Percentiles rank a stretch among this genome's conserved stretches.
phyloP scores from a whole-genome alignment of 2,329 filamentous ascomycete genomes.

The Colletotrichum tanaceti region DNA sequence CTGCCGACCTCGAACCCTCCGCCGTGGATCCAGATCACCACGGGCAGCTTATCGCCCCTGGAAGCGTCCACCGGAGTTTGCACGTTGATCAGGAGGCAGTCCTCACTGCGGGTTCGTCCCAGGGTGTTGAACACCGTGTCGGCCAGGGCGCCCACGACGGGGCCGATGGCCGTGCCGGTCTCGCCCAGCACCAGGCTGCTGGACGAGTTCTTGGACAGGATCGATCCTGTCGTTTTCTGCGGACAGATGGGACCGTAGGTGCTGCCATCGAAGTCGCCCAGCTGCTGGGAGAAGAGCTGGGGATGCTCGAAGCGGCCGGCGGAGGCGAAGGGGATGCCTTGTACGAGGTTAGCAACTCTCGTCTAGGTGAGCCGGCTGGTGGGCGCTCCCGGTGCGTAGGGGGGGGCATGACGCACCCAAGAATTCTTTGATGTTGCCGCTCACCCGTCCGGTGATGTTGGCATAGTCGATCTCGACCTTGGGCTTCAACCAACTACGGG shows the following conservation, averaged over 20 bases:
- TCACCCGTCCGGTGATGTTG: conserved; percentile 17
- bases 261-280: conserved; percentile 23
- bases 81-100: conserved; percentile 63
- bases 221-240: conserved; percentile 19
- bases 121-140: conserved; percentile 28
- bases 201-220: conserved; percentile 20
- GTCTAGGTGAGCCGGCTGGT: accelerated
- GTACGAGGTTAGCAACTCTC: not conserved
- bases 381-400: not conserved
- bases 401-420: not conserved
- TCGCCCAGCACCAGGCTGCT: conserved; percentile 20
- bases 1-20: conserved; percentile 50
- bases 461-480: conserved; percentile 26
- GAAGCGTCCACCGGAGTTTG: conserved; percentile 58
- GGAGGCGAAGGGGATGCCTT: conserved; percentile 28
- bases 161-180: conserved; percentile 17
- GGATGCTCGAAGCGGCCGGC: conserved; percentile 29
- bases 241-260: conserved; percentile 26
- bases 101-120: conserved; percentile 51
- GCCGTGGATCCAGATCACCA: conserved; percentile 54
- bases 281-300: conserved; percentile 21
- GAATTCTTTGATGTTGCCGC: conserved; percentile 22
- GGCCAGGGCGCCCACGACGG: conserved; percentile 16
- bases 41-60: conserved; percentile 53
- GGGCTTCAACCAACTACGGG: conserved; percentile 8